phyloP scores from a whole-genome alignment of 1,139 yeast species.

The Protomyces gravidus region DNA sequence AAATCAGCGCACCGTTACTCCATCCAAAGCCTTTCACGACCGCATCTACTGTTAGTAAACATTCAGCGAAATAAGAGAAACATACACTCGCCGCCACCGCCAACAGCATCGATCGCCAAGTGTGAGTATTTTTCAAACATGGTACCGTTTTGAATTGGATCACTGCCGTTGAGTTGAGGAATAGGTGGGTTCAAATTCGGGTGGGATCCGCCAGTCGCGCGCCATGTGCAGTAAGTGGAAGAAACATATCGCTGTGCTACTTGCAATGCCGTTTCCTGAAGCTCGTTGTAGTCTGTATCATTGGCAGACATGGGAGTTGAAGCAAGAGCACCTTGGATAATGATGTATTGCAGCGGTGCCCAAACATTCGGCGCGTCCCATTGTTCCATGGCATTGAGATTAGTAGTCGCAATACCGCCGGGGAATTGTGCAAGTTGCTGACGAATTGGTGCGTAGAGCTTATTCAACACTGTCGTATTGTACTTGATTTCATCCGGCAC shows the following conservation, averaged over 20 bases:
- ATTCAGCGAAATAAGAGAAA: background rate
- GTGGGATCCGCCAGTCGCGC: slow-evolving; percentile 23
- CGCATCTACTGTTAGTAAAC: background rate
- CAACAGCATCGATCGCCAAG: slow-evolving; percentile 21
- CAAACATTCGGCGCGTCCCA: slow-evolving; percentile 31
- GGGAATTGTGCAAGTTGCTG: slow-evolving; percentile 6
- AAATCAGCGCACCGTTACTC: slow-evolving; percentile 26
- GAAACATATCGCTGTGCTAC: slow-evolving; percentile 25
- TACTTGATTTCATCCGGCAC: background rate
- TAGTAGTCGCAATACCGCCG: slow-evolving; percentile 28
- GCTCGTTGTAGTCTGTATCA: slow-evolving; percentile 1
- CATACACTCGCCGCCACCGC: slow-evolving; percentile 27
- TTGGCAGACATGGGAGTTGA: background rate
- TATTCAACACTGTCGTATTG: background rate
- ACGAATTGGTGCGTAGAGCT: slow-evolving; percentile 10
- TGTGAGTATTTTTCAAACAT: slow-evolving; percentile 28
- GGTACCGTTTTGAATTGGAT: slow-evolving; percentile 10
- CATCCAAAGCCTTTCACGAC: slow-evolving; percentile 28
- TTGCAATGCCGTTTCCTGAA: slow-evolving; percentile 8
- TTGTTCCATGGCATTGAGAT: slow-evolving; percentile 15
- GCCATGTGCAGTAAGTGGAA: slow-evolving; percentile 27
- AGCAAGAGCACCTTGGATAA: slow-evolving; percentile 20
- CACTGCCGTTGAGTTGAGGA: background rate
- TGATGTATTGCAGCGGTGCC: slow-evolving; percentile 26
- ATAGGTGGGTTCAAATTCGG: slow-evolving; percentile 6